Evolutionary conservation across 129 eudicot species (phyloP), one percentile per base, ranked within the genome.

Genomic region (Tagetes patula): DNA sequence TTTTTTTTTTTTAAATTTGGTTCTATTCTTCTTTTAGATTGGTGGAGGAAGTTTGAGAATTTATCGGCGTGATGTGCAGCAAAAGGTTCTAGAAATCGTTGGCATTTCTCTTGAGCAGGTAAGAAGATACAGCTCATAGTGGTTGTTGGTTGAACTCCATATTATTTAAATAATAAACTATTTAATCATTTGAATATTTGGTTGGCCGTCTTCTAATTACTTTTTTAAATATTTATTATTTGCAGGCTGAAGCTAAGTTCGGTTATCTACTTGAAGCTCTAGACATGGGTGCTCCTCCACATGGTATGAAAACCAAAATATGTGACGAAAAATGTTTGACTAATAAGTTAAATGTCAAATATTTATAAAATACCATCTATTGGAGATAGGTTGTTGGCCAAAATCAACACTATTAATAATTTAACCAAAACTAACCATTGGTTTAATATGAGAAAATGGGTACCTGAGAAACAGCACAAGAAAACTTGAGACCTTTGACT

Each of bases 21-120:
- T 47, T 6, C 48, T 40, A 33, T 59, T 43, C 41, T 83, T 33
- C 33, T 69, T 62, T 48, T 75, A 94, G 98, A 90, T 94, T 80
- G 98, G 98, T 72, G 98, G 98, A 58, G 98, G 98, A 78, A 94
- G 98, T 79, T 84, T 94, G 82, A 90, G 98, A 90, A 94, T 94
- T 41, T 90, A 86, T 79, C 81, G 85, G 55, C 96, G 98, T 1
- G 96, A 90, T 62, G 85, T 94, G 73, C 98, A 94, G 77, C 89
- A 94, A 78, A 90, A 88, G 85, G 98, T 94, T 80, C 81, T 94
- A 75, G 90, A 94, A 69, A 86, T 85, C 33, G 75, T 94, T 74
- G 98, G 98, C 83, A 94, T 94, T 71, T 79, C 98, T 8, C 84
- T 66, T 69, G 93, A 90, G 77, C 96, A 94, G 87, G 98, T 94